phyloP scores from a whole-genome alignment of 208 protist species.

The Trypanosoma theileri region DNA sequence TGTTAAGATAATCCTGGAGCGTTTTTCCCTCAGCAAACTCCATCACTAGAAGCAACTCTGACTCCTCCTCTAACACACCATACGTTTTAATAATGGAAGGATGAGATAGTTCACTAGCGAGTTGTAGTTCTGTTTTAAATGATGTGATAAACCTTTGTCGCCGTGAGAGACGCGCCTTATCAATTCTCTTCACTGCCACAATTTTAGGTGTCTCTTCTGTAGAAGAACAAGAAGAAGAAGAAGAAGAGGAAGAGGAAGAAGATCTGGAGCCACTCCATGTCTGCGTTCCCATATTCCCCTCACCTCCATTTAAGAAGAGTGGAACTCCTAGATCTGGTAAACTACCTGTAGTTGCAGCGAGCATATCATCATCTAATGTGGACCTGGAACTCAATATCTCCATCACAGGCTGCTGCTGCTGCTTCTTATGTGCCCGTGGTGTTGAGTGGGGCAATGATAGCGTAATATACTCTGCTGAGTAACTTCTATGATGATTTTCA shows the following conservation, averaged over 20 bases:
- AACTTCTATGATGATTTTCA: too few species aligned
- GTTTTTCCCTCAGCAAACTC: constrained; percentile 77
- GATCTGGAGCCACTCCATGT: constrained; percentile 3
- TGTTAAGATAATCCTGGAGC: constrained; percentile 53
- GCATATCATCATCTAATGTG: neutral
- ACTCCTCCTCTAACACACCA: constrained; percentile 57
- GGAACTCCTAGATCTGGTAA: neutral
- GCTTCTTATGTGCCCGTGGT: too few species aligned
- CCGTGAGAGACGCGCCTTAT: constrained; percentile 51
- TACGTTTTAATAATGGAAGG: constrained; percentile 65
- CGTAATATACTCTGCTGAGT: too few species aligned
- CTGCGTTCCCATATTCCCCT: neutral
- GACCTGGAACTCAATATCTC: neutral
- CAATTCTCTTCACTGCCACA: constrained; percentile 76
- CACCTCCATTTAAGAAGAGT: neutral
- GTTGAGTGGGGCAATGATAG: too few species aligned
- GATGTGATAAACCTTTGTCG: constrained; percentile 42
- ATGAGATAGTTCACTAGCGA: constrained; percentile 64
- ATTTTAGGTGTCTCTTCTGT: constrained; percentile 12
- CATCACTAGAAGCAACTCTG: constrained; percentile 73
- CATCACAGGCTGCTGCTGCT: neutral
- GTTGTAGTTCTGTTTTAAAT: constrained; percentile 66
- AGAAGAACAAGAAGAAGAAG: too few species aligned
- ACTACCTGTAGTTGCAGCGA: neutral
- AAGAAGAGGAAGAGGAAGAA: too few species aligned